Base-by-base conservation (phyloP, 148 eudicot genomes). In the Drosera capensis region DNA sequence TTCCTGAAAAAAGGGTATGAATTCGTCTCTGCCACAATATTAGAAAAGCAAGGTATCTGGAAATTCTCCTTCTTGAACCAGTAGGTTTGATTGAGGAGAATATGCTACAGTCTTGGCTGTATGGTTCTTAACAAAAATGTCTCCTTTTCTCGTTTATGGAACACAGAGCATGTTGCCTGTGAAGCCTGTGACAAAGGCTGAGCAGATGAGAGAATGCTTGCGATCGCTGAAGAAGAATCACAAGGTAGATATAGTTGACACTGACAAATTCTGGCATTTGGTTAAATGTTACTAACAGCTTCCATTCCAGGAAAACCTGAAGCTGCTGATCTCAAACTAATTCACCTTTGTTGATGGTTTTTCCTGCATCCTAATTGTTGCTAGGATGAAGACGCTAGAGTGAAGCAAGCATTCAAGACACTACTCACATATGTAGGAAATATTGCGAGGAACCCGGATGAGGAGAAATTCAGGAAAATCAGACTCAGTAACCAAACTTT, bases 1-100 rank as follows among this genome's bases (percentile, higher is more conserved):
- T 70, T 34, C 78, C 81, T 70, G 99, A 84, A 59, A 92, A 81
- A 62, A 85, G 85, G 86, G 99, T 92, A 31, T 5, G 23, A 49
- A 14, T 28, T 46, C 48, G n/a, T 50, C 36, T 25, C n/a, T n/a
- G n/a, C n/a, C n/a, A n/a, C n/a, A n/a, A n/a, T n/a, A n/a, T n/a
- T n/a, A n/a, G 34, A 48, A 43, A 23, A 6, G 7, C 37, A 57
- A 19, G 22, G 9, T 42, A 3, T 28, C 31, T 3, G 31, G 21
- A 8, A 49, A 14, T 22, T 14, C 17, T n/a, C 24, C 16, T 9
- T 30, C 31, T 17, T 30, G 22, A 28, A 12, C 24, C 20, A 40
- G 28, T 45, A 2, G 18, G 23, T 37, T 8, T 12, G 15, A 14
- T 16, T 7, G 35, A 23, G 3, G 17, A 23, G 29, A 17, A 23